Base-by-base conservation (phyloP, 352 stramenopile species). In the Phytophthora lateralis region DNA sequence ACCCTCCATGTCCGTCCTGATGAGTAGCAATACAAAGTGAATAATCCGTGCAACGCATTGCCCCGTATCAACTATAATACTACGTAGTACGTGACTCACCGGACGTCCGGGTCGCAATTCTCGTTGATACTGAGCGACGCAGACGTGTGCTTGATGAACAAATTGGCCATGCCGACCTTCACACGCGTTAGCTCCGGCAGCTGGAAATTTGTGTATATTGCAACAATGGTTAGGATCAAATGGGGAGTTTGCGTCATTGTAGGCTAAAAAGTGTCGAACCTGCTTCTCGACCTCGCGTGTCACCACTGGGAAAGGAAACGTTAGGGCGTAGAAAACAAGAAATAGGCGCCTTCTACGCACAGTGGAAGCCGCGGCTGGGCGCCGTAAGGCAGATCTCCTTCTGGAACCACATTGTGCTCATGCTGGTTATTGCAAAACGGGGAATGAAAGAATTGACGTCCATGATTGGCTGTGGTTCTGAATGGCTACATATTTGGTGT, bases 141-240 rank as follows among this genome's bases (percentile, higher is more conserved):
- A n/a, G 89, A 97, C 27, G 95, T 98, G 74, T 98, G 95, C 69
- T 98, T 96, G 60, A 98, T 96, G 55, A 98, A 98, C 35, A 98
- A 66, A 62, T 98, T 98, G 34, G 86, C 90, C 86, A 98, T 95
- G 15, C 95, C 95, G 37, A 98, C 85, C 56, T 97, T 96, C 48
- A 98, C 91, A 44, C 77, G 71, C 48, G 72, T 56, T 24, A 95
- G 54, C 66, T 95, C 85, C 3, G 83, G 85, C 10, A 95, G 18
- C 61, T 69, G 14, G 21, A 51, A 46, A n/a, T n/a, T 52, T 29
- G 11, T 2, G 2, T n/a, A n/a, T 18, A 50, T 50, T 44, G 20
- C 18, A 39, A 53, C 3, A 34, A 48, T 35, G 17, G 12, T 44
- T 56, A 42, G 18, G 3, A 26, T 7, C 7, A 27, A 45, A 26